Conservation (phyloP, 2,329 filamentous ascomycete species). For the Penicillium oxalicum region DNA sequence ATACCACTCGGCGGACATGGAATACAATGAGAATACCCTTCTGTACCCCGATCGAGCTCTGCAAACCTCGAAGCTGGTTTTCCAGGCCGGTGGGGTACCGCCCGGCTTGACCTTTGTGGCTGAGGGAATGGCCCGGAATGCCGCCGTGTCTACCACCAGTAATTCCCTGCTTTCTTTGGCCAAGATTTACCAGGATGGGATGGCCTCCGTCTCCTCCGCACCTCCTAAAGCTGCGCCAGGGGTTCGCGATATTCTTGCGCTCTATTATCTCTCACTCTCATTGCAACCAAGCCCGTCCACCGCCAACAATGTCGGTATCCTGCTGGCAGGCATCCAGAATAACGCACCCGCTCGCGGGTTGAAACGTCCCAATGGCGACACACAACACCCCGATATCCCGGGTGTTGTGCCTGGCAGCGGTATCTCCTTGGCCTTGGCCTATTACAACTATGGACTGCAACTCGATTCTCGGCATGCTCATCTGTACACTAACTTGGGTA, state of each 20-base stretch:
- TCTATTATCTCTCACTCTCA: constrained; percentile 93
- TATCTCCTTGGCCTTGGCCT: constrained; percentile 77
- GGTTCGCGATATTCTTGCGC: constrained; percentile 83
- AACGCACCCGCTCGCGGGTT: constrained; percentile 40
- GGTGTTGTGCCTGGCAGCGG: constrained; percentile 82
- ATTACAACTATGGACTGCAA: constrained; percentile 89
- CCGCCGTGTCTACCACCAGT: constrained; percentile 86
- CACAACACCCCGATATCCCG: constrained; percentile 53
- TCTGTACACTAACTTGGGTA: constrained; percentile 92
- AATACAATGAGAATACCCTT: constrained; percentile 59
- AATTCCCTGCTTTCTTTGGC: constrained; percentile 91
- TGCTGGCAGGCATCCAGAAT: constrained; percentile 91
- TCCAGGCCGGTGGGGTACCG: constrained; percentile 66
- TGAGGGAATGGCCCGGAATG: constrained; percentile 65
- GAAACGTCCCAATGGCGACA: constrained; percentile 30
- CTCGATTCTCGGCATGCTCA: constrained; percentile 88
- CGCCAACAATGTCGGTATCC: constrained; percentile 94
- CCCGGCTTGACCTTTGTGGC: constrained; percentile 71
- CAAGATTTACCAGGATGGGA: constrained; percentile 95
- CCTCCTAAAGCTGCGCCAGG: constrained; percentile 61
- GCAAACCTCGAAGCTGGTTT: constrained; percentile 75
- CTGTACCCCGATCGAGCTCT: constrained; percentile 78
- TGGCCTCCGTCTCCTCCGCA: constrained; percentile 65
- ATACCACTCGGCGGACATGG: constrained; percentile 33
- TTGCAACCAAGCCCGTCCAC: constrained; percentile 95